Evolutionary conservation across 2,329 filamentous ascomycete genomes (phyloP).

Genomic region (Cadophora sp.): DNA sequence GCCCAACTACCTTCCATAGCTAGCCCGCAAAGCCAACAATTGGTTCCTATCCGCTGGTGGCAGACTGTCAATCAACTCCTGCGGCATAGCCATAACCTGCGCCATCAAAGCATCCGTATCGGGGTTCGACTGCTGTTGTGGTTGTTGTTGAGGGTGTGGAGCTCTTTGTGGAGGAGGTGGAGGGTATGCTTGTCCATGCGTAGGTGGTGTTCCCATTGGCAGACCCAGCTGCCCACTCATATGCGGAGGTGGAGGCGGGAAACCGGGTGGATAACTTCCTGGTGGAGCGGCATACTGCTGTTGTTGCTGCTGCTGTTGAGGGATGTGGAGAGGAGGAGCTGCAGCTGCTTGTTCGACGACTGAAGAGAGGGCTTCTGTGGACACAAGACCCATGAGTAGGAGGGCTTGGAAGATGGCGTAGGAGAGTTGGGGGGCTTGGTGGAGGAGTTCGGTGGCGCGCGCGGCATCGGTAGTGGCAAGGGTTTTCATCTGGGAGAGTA

Average conservation of each 20-base stretch:
- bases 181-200: constrained; percentile 48
- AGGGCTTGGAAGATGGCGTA: constrained; percentile 96
- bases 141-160: constrained; percentile 52
- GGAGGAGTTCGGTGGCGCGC: constrained; percentile 84
- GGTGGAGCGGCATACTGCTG: constrained; percentile 35
- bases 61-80: constrained; percentile 79
- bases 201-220: constrained; percentile 54
- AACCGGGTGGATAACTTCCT: constrained; percentile 47
- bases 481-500: constrained; percentile 92
- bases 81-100: constrained; percentile 81
- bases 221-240: constrained; percentile 47
- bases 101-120: constrained; percentile 78
- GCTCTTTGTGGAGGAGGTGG: constrained; percentile 34
- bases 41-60: constrained; percentile 78
- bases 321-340: constrained; percentile 50
- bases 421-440: constrained; percentile 88
- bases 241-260: constrained; percentile 49
- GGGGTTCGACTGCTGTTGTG: constrained; percentile 52
- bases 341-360: constrained; percentile 69
- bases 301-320: constrained; percentile 32
- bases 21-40: constrained; percentile 74
- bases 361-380: constrained; percentile 79
- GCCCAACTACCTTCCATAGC: constrained; percentile 33
- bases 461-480: constrained; percentile 82
- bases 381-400: constrained; percentile 90